Base-by-base conservation (phyloP, 2,329 filamentous ascomycete species). In the Parastagonospora avenae region DNA sequence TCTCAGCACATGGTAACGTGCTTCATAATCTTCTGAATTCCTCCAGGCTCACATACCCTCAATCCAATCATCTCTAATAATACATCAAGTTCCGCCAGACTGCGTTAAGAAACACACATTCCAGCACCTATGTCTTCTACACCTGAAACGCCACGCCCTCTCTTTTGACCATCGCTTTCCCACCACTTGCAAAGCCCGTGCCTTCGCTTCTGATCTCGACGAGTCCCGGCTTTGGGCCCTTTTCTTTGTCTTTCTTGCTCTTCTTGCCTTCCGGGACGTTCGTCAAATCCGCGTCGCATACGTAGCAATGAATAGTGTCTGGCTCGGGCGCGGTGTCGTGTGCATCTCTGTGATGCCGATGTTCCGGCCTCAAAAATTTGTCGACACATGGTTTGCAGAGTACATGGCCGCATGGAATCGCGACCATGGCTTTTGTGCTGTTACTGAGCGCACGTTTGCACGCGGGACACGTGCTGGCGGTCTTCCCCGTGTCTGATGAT, bases 111-210 rank as follows among this genome's bases (percentile, higher is more conserved):
- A 9, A 14, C 3, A n/a, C 8, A 14, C 2, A 39, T 10, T 9
- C 5, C 11, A 36, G 14, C 33, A 14, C 9, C 4, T n/a, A 24
- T 24, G 5, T n/a, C 10, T 32, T 12, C 44, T 55, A 69, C 2
- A 67, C 64, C 39, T 95, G 90, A 72, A 96, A 96, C 0, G 87
- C 88, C 14, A 95, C 85, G 0, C 89, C 88, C 3, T 82, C 77
- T 71, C 87, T 94, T 74, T 89, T 89, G 12, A 95, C 91, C 63
- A 90, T 84, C 67, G 89, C 96, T 44, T 84, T 83, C 2, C 94
- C 93, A n/a, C 88, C 87, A 4, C 91, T 89, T 4, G 93, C 92
- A 74, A 96, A 97, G 0, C 93, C 93, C 0, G 93, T 97, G 0
- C 93, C 93, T 63, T 97, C 93, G 31, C 88, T 90, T 60, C 84